Percentiles rank a stretch among this genome's conserved stretches.
Conservation (phyloP, 129 eudicot genomes). For the Flaveria robusta region DNA sequence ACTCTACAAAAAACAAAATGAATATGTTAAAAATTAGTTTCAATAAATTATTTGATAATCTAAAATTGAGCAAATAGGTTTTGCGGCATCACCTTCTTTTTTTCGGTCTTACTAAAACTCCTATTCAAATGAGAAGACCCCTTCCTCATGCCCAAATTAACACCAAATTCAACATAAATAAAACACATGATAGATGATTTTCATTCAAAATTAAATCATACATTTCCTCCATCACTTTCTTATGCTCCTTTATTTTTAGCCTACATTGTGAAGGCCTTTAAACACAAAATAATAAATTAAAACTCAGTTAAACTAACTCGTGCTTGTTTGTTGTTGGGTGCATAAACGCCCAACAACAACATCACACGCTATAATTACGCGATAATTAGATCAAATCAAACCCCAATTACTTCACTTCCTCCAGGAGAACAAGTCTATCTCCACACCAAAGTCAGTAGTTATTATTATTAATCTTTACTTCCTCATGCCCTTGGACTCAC, state of each 20-base stretch:
- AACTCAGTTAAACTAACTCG: background rate
- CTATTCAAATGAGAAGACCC: no score
- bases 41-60: no score
- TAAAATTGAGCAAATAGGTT: no score
- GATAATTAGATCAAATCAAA: background rate
- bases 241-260: background rate
- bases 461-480: background rate
- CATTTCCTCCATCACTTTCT: background rate
- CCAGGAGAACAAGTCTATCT: slow-evolving; percentile 97
- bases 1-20: no score
- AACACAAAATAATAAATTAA: background rate
- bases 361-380: background rate
- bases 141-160: no score
- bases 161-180: no score
- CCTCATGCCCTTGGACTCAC: slow-evolving; percentile 78
- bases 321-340: background rate
- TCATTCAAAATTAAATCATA: background rate
- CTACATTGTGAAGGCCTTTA: slow-evolving; percentile 25
- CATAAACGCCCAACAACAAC: slow-evolving; percentile 1
- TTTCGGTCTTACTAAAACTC: no score
- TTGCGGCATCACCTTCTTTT: no score
- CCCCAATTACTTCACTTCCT: background rate
- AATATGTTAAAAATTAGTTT: no score
- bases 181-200: background rate
- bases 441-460: slow-evolving; percentile 39